These are phyloP conservation scores for Leavenworthia alabamica DNA, from an alignment of 345 rosid genomes.

Conservation along the genomic window DNA sequence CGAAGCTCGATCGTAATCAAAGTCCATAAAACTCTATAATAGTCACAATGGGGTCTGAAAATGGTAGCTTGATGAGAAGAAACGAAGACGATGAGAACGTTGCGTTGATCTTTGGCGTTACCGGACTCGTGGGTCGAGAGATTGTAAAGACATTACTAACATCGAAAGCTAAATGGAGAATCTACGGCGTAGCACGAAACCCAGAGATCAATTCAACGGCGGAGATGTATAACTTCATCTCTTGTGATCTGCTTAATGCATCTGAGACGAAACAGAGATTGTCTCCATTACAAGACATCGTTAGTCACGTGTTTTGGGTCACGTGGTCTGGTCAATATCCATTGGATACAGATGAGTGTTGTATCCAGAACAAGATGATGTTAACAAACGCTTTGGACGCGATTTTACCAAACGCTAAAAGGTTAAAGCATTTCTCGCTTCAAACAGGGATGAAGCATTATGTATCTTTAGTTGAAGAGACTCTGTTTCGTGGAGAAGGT, in stretches of 20 bases:
- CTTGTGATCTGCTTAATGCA: conserved; percentile 64
- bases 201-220: conserved; percentile 38
- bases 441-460: conserved; percentile 92
- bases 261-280: conserved; percentile 45
- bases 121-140: conserved; percentile 85
- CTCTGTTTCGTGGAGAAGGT: conserved; percentile 13
- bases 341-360: conserved; percentile 49
- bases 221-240: conserved; percentile 52
- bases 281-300: conserved; percentile 36
- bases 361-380: conserved; percentile 62
- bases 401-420: conserved; percentile 43
- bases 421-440: conserved; percentile 64
- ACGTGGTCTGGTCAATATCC: conserved; percentile 72
- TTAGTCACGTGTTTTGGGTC: conserved; percentile 79
- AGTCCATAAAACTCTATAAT: background rate
- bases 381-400: conserved; percentile 57
- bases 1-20: background rate
- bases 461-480: conserved; percentile 38
- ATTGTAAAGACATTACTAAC: conserved; percentile 42
- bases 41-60: conserved; percentile 36
- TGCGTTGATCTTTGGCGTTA: conserved; percentile 73
- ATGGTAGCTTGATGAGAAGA: conserved; percentile 6
- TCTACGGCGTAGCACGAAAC: conserved; percentile 70
- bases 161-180: conserved; percentile 59
- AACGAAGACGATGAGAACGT: conserved; percentile 36